These are phyloP conservation scores for Pseudogymnoascus sp. DNA, from an alignment of 2,329 filamentous ascomycete species.

Conservation along the genomic window DNA sequence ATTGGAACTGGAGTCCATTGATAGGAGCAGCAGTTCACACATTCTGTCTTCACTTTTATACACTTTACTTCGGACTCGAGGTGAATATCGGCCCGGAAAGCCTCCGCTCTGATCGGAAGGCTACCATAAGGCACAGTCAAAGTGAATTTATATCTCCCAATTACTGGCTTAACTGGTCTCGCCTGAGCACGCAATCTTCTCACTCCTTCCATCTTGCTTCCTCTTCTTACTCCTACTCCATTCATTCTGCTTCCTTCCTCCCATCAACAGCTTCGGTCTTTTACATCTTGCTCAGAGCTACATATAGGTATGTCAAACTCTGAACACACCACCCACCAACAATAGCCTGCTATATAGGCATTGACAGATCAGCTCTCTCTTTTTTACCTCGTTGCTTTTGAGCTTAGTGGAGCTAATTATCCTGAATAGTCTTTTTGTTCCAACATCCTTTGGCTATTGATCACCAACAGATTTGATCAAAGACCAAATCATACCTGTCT, in stretches of 20 bases:
- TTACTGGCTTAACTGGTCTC: background rate
- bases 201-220: background rate
- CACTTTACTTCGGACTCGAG: background rate
- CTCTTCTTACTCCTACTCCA: background rate
- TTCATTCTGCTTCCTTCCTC: background rate
- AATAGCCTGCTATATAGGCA: background rate
- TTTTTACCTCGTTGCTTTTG: background rate
- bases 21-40: background rate
- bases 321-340: background rate
- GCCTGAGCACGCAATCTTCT: background rate
- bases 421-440: background rate
- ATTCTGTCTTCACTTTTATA: background rate
- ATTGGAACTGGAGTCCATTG: background rate
- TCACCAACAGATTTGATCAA: background rate
- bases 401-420: background rate
- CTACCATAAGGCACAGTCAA: background rate
- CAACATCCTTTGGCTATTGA: background rate
- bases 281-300: background rate
- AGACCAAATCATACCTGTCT: background rate
- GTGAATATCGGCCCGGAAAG: background rate
- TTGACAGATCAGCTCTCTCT: background rate
- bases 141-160: background rate
- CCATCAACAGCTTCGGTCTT: background rate
- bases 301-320: background rate
- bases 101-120: background rate